A percentile compares a stretch with the other conserved stretches of the same genome.
These are phyloP conservation scores for Rhizophagus clarus DNA, from an alignment of 192 early-diverging fungal species.

Conservation along the genomic window DNA sequence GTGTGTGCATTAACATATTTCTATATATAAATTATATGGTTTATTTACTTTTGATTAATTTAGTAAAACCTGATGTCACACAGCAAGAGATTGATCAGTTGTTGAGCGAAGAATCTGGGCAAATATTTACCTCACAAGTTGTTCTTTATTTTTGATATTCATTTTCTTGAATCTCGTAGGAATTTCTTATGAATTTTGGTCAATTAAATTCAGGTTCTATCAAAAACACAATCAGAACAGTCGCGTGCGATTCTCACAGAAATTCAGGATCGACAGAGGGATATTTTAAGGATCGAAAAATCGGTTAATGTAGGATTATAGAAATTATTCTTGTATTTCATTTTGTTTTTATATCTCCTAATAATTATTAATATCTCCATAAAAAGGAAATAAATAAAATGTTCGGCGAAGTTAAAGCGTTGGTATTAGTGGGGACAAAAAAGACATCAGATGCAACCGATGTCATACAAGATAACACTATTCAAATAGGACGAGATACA, in stretches of 20 bases:
- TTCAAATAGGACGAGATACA: not conserved
- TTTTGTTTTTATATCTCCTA: not conserved
- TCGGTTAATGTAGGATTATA: conserved; percentile 14
- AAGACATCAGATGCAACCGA: not conserved
- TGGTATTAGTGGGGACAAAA: not conserved
- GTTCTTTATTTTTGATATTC: not conserved
- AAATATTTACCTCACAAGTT: not conserved
- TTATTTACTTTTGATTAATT: not conserved
- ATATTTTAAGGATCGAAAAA: conserved; percentile 11
- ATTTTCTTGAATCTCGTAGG: not conserved
- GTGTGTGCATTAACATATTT: not conserved
- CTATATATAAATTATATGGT: not conserved
- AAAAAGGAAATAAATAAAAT: conserved; percentile 17
- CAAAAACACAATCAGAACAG: not conserved
- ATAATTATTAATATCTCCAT: not conserved
- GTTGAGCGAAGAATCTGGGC: not conserved
- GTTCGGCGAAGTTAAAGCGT: conserved; percentile 15
- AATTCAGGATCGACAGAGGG: conserved; percentile 20
- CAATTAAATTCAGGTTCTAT: not conserved
- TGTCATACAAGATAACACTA: not conserved
- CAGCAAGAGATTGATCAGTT: conserved; percentile 7
- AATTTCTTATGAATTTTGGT: not conserved
- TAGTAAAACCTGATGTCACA: conserved; percentile 22
- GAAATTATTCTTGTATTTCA: not conserved
- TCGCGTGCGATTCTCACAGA: not conserved